Conservation (phyloP, 164 flowering plant species). For the Aristolochia californica region DNA sequence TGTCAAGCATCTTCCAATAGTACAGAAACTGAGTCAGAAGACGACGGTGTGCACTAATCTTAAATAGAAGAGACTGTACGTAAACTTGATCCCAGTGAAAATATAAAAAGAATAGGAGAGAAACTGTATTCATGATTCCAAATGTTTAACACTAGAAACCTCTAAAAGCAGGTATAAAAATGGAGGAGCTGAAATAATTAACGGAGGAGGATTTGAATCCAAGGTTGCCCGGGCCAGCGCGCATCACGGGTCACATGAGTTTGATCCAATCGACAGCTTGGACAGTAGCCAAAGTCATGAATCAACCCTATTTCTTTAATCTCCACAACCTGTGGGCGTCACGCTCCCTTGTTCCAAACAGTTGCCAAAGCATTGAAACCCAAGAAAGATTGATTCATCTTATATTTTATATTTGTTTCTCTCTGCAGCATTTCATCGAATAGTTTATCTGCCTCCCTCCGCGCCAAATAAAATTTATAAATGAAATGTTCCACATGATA, state of each 20-base stretch:
- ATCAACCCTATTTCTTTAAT: conserved; percentile 14
- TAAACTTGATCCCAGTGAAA: too few species aligned
- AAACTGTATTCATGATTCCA: too few species aligned
- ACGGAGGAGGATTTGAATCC: conserved; percentile 4
- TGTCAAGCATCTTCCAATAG: too few species aligned
- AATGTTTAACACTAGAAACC: too few species aligned
- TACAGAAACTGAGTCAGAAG: too few species aligned
- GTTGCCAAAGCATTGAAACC: not conserved
- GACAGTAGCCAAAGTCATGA: conserved; percentile 11
- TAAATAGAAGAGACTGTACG: too few species aligned
- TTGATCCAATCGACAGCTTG: conserved; percentile 13
- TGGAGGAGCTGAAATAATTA: not conserved
- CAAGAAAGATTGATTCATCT: conserved; percentile 15
- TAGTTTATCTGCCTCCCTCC: not conserved
- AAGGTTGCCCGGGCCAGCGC: conserved; percentile 6
- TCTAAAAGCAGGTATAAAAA: not conserved
- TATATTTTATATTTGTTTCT: not conserved
- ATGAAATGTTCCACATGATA: too few species aligned
- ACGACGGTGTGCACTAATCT: too few species aligned
- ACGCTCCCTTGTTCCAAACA: conserved; percentile 3
- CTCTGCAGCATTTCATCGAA: not conserved
- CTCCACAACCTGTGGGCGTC: conserved; percentile 9
- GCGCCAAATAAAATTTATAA: too few species aligned
- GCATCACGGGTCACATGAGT: conserved; percentile 20
- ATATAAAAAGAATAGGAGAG: too few species aligned